Base-by-base conservation (phyloP, 2,329 filamentous ascomycete genomes). In the Macroventuria anomochaeta region DNA sequence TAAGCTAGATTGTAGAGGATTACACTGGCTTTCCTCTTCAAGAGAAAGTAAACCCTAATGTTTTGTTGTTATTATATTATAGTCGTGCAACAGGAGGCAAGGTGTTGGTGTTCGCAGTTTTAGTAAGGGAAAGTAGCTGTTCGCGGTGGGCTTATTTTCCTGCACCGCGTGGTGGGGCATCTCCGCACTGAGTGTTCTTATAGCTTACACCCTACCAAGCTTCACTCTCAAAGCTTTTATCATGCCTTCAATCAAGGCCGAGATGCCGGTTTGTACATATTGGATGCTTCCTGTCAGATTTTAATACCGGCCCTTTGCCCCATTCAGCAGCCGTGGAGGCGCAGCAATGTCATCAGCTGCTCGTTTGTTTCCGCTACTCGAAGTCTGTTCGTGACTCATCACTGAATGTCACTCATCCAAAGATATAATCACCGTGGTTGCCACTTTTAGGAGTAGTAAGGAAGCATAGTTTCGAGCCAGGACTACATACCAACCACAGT, bases 371-470 rank as follows among this genome's bases (percentile, higher is more conserved):
- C 17, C 7, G 18, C 25, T 42, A 32, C 38, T 47, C 10, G 15
- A 32, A n/a, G 13, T 17, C 3, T 34, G 41, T 13, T 8, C 18
- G 38, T 54, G 51, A 54, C 43, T 54, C 43, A 54, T 48, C 18
- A 21, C 15, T 13, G 18, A 40, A 8, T 21, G 15, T 7, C n/a
- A n/a, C 4, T 12, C 7, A 10, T 12, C 17, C 11, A 1, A 18
- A 7, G 18, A 34, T 21, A 43, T 29, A 34, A 44, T 20, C 25
- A 12, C n/a, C 1, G 4, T 5, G 7, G 10, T 10, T 26, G 7
- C 25, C 2, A 3, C 3, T 7, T 39, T 13, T 12, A 23, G 23
- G 23, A 5, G 8, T 8, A 25, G 23, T 8, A 25, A 33, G 4
- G 7, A 6, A 32, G 18, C n/a, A 17, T 17, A 26, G 18, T n/a